phyloP scores from a whole-genome alignment of 1,284 basidiomycete genomes.

The Bondarzewia mesenterica region DNA sequence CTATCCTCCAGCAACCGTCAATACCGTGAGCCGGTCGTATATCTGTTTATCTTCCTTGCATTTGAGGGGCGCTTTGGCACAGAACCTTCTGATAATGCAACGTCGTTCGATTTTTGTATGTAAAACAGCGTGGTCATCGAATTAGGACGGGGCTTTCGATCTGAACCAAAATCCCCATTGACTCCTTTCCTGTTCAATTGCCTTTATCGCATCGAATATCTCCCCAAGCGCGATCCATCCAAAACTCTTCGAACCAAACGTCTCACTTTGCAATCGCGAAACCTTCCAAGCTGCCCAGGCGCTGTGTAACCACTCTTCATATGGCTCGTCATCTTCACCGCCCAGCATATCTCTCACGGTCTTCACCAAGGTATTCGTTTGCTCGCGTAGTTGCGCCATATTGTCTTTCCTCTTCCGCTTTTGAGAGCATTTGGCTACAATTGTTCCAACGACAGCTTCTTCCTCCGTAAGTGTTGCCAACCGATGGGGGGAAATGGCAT shows the following conservation, averaged over 20 bases:
- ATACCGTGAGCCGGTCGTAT: no score
- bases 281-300: constrained; percentile 48
- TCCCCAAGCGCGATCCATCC: constrained; percentile 49
- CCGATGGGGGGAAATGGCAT: constrained; percentile 36
- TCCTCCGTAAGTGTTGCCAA: constrained; percentile 45
- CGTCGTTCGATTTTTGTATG: background rate
- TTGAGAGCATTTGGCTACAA: constrained; percentile 50
- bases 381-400: constrained; percentile 46
- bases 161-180: background rate
- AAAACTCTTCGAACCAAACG: constrained; percentile 53
- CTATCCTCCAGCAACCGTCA: no score
- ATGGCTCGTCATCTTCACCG: constrained; percentile 32
- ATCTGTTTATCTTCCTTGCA: no score
- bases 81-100: background rate
- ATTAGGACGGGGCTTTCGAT: no score
- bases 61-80: no score
- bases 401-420: constrained; percentile 42
- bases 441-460: constrained; percentile 55
- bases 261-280: constrained; percentile 25
- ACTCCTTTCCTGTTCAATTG: constrained; percentile 21
- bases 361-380: constrained; percentile 40
- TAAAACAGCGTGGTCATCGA: background rate
- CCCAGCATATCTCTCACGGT: constrained; percentile 28
- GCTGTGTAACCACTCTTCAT: constrained; percentile 30
- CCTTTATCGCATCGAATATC: constrained; percentile 36